Base-by-base conservation (phyloP, 208 protist genomes). In the Novymonas esmeraldas region DNA sequence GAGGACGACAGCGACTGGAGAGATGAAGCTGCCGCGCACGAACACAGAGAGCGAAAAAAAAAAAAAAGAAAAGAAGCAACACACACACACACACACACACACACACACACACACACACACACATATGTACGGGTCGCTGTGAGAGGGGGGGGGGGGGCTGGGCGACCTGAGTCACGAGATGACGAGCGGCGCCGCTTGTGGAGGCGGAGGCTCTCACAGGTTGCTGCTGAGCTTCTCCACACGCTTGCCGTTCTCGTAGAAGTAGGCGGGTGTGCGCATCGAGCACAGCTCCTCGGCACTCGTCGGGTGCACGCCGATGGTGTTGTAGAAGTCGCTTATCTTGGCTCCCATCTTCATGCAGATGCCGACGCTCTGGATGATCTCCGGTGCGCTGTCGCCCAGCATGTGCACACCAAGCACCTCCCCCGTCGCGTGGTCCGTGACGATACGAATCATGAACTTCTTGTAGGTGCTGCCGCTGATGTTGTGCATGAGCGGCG, bases 251-350 rank as follows among this genome's bases (percentile, higher is more conserved):
- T 89, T 85, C 34, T 89, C 79, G 64, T 92, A 93, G 71, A 78
- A 93, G 77, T 96, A 91, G 3, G 88, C 71, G 0, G 91, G 89
- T 1, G 84, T 93, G 26, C 84, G 77, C 84, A 98, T 88, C 7
- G 91, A 97, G 60, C 84, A 94, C 49, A 98, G 84, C 77, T 97
- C 94, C 76, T 99, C 97, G 13, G 96, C 95, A 51, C 78, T 87
- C 24, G 97, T 98, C 16, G 98, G 98, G 71, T 99, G 98, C 29
- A 99, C 97, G 64, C 97, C 97, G 50, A 99, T 97, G 31, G 93
- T 95, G 64, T 73, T 85, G 76, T 98, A 95, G 69, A 99, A 97
- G 70, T 98, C 86, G 24, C 64, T 76, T 69, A 98, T 98, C 49
- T 97, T 98, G 11, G 95, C 96, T 16, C 83, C 81, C 68, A 96